Conservation (phyloP, 78 protist genomes). For the Creolimax fragrantissima region DNA sequence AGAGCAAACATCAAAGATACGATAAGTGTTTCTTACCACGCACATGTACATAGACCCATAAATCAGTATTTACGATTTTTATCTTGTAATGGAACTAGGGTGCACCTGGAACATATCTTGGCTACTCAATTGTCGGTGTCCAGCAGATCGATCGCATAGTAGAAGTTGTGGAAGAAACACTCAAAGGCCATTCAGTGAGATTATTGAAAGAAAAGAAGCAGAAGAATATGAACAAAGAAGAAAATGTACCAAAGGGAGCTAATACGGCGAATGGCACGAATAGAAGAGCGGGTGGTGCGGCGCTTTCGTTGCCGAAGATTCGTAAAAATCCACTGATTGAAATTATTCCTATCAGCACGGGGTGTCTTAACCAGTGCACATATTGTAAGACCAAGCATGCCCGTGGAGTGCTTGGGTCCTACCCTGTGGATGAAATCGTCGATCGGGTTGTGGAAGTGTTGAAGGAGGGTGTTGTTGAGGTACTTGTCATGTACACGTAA, state of each 20-base stretch:
- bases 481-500: background rate
- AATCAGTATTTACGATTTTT: no score
- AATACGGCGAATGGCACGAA: background rate
- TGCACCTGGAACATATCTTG: slow-evolving; percentile 19
- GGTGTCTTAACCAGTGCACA: slow-evolving; percentile 62
- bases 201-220: background rate
- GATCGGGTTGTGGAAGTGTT: slow-evolving; percentile 30
- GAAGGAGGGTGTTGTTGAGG: slow-evolving; percentile 47
- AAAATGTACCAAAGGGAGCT: background rate
- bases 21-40: no score
- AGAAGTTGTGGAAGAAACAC: slow-evolving; percentile 51
- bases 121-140: slow-evolving; percentile 37
- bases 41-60: no score
- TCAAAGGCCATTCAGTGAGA: slow-evolving; percentile 41
- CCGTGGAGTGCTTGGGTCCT: slow-evolving; percentile 43
- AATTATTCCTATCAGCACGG: slow-evolving; percentile 47
- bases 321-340: slow-evolving; percentile 53
- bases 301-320: slow-evolving; percentile 53
- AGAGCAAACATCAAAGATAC: no score
- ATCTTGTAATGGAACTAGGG: slow-evolving; percentile 64
- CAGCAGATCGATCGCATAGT: slow-evolving; percentile 50
- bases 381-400: slow-evolving; percentile 75
- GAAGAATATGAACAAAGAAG: background rate
- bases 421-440: slow-evolving; percentile 25
- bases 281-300: slow-evolving; percentile 6